Evolutionary conservation across 2,329 filamentous ascomycete genomes (phyloP).

Genomic region (Penicillium sp.): DNA sequence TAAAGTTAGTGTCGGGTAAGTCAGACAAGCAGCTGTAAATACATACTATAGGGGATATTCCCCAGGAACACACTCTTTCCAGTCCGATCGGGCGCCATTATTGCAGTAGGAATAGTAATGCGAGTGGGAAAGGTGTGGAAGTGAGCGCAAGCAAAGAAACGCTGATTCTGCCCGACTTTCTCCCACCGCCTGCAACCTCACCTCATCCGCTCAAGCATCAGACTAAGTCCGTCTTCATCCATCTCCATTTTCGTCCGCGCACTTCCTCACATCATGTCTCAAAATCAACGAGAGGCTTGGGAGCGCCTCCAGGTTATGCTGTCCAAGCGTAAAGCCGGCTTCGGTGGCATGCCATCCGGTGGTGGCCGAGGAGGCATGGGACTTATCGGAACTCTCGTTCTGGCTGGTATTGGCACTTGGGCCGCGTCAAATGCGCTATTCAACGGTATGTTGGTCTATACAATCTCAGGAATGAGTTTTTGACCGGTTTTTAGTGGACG

Average conservation of each 20-base stretch:
- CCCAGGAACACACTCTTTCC: constrained; percentile 50
- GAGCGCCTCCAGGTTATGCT: constrained; percentile 63
- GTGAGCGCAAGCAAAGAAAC: constrained; percentile 13
- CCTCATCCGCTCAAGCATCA: constrained; percentile 28
- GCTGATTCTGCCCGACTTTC: constrained; percentile 31
- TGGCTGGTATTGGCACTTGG: constrained; percentile 49
- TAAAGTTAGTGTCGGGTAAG: constrained; percentile 17
- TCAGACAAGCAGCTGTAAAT: neutral
- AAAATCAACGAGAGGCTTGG: constrained; percentile 66
- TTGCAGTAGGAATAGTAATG: constrained; percentile 15
- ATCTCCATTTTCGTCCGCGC: constrained; percentile 17
- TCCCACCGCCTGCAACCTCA: constrained; percentile 24
- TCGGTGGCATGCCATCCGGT: constrained; percentile 52
- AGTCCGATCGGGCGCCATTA: constrained; percentile 46
- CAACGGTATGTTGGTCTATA: constrained; percentile 54
- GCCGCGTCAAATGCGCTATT: constrained; percentile 60
- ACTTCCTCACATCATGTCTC: constrained; percentile 40
- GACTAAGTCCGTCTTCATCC: constrained; percentile 21
- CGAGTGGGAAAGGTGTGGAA: constrained; percentile 6
- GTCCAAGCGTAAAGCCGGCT: constrained; percentile 50
- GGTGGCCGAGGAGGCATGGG: constrained; percentile 55
- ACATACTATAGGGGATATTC: constrained; percentile 68
- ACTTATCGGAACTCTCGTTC: constrained; percentile 54
- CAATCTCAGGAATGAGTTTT: neutral
- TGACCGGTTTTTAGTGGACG: constrained; percentile 65